Evolutionary conservation across 176 grass and related monocot genomes (phyloP).

Genomic region (Paspalum notatum): DNA sequence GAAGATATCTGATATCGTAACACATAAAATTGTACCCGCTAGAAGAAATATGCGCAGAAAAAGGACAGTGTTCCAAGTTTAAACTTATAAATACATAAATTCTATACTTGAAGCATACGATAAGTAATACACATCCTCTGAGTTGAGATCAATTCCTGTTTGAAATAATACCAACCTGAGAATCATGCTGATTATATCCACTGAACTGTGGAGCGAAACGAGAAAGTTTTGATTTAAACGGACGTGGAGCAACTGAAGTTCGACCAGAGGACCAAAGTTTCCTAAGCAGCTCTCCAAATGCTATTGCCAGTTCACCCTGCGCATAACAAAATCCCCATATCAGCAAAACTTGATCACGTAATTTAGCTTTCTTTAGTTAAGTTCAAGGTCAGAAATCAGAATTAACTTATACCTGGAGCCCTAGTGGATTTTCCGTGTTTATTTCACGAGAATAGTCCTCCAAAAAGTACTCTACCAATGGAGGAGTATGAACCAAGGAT

Average conservation of each 20-base stretch:
- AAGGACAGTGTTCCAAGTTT: background rate
- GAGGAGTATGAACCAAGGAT: constrained; percentile 91
- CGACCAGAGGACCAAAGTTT: constrained; percentile 87
- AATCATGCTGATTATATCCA: constrained; percentile 99
- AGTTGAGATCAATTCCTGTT: constrained; percentile 12
- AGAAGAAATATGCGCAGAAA: too few species aligned
- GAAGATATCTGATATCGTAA: constrained; percentile 6
- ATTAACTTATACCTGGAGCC: constrained; percentile 72
- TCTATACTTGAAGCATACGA: background rate
- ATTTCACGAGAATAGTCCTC: constrained; percentile 85
- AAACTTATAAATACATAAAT: constrained; percentile 4
- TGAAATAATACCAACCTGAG: constrained; percentile 67
- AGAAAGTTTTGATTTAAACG: constrained; percentile 91
- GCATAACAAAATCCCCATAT: constrained; percentile 23
- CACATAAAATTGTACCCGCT: too few species aligned
- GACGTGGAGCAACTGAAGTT: constrained; percentile 79
- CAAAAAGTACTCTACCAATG: constrained; percentile 87
- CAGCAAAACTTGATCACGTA: constrained; percentile 22
- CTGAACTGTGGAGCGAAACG: constrained; percentile 97
- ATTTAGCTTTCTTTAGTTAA: background rate
- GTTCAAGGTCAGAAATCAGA: background rate
- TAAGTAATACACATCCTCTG: background rate
- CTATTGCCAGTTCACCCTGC: constrained; percentile 93
- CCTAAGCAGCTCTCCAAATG: constrained; percentile 86
- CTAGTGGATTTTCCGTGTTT: constrained; percentile 96